Conservation (phyloP, 108 stramenopile species). For the Cyclotella kingstonii region DNA sequence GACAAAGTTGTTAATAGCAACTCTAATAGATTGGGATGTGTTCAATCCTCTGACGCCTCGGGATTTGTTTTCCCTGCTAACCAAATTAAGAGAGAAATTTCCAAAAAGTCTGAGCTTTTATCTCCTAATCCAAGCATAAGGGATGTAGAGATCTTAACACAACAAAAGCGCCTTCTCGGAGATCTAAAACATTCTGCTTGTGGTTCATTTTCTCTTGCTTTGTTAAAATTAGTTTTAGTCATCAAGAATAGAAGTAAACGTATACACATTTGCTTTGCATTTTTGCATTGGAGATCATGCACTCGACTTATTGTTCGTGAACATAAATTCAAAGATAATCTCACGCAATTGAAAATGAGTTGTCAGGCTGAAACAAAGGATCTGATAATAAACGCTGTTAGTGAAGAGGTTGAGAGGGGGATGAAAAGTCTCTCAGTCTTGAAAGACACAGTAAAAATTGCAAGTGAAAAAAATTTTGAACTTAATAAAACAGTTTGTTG, state of each 20-base stretch:
- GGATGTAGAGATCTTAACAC: too few species aligned
- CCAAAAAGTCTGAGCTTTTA: too few species aligned
- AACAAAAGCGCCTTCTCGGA: too few species aligned
- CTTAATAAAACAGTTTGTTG: conserved; percentile 1
- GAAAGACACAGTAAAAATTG: not conserved
- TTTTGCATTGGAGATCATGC: conserved; percentile 27
- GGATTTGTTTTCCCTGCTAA: too few species aligned
- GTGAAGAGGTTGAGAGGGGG: conserved; percentile 10
- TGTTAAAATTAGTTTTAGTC: not conserved
- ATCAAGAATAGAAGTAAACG: conserved; percentile 3
- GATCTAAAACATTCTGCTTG: too few species aligned
- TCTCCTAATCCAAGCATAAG: too few species aligned
- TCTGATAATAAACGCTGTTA: conserved; percentile 12
- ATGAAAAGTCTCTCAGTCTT: conserved; percentile 1
- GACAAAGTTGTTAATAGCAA: not conserved
- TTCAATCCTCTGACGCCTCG: too few species aligned
- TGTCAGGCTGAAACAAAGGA: conserved; percentile 22
- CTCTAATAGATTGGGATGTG: not conserved
- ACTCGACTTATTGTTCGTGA: not conserved
- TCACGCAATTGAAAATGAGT: conserved; percentile 12
- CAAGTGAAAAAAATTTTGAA: conserved; percentile 5
- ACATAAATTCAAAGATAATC: not conserved
- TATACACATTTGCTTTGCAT: conserved; percentile 7
- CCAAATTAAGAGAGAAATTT: too few species aligned
- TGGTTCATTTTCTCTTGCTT: too few species aligned